phyloP scores from a whole-genome alignment of 345 rosid genomes.

The Euphorbia pulcherrima region DNA sequence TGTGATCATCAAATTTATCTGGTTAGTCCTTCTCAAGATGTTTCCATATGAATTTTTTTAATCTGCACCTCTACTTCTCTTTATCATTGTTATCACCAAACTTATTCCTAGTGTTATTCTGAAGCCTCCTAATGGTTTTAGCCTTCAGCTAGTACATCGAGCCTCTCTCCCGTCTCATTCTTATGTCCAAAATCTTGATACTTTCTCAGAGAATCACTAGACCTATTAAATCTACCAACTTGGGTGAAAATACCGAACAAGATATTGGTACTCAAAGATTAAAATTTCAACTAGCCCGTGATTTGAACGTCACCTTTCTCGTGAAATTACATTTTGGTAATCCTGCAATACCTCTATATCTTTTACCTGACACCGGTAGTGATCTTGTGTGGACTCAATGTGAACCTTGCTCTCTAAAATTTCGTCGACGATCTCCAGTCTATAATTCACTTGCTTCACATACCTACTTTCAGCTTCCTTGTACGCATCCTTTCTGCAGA shows the following conservation, averaged over 20 bases:
- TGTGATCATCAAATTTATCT: too few relatives aligned
- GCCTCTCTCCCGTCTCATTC: neutral
- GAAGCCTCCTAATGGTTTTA: neutral
- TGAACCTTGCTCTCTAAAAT: neutral
- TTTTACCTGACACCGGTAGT: neutral
- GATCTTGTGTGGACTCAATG: conserved; percentile 1
- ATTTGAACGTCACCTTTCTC: neutral
- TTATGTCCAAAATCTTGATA: too few relatives aligned
- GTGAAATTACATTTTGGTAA: neutral
- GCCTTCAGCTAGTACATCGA: neutral
- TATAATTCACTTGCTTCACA: conserved; percentile 2
- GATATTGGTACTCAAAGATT: neutral
- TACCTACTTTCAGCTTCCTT: conserved; percentile 10
- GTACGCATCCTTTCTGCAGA: conserved; percentile 12
- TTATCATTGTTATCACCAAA: neutral
- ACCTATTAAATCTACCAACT: neutral
- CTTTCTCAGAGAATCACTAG: too few relatives aligned
- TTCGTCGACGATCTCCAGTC: neutral
- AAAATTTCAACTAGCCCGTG: neutral
- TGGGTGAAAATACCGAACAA: neutral
- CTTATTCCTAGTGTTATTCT: neutral
- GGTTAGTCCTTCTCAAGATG: neutral
- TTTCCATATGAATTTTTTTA: too few relatives aligned
- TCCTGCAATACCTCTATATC: neutral
- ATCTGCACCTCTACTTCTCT: too few relatives aligned